A percentile compares a stretch with the other conserved stretches of the same genome.
These are phyloP conservation scores for Mrakia gelida DNA, from an alignment of 768 basidiomycete species.

Conservation along the genomic window DNA sequence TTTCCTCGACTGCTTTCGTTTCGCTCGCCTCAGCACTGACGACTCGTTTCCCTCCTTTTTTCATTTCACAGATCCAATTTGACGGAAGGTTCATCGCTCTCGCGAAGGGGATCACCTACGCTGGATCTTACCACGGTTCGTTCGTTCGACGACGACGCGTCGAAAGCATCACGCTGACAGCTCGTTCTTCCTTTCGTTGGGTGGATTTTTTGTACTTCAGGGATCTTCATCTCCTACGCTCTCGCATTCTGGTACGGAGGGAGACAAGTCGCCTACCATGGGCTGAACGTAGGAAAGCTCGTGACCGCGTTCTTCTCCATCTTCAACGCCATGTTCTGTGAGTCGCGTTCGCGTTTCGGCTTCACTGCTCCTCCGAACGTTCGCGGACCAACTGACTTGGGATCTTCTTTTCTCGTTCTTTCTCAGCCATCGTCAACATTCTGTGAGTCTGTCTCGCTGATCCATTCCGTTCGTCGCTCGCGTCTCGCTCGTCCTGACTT, in stretches of 20 bases:
- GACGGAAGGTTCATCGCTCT: constrained; percentile 30
- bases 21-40: constrained; percentile 15
- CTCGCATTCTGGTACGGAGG: constrained; percentile 39
- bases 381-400: too few species aligned
- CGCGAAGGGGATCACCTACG: constrained; percentile 23
- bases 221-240: constrained; percentile 16
- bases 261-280: constrained; percentile 35
- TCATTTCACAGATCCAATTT: constrained; percentile 33
- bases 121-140: constrained; percentile 9
- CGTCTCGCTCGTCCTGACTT: neutral
- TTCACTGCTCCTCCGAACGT: constrained; percentile 30
- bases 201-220: neutral
- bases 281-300: constrained; percentile 36
- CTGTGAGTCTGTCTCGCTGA: constrained; percentile 16
- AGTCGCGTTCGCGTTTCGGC: neutral
- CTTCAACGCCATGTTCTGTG: constrained; percentile 26
- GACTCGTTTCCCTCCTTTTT: neutral
- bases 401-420: neutral
- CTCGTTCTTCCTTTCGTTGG: neutral
- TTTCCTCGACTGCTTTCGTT: constrained; percentile 1
- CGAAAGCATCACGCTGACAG: too few species aligned
- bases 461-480: too few species aligned
- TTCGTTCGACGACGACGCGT: neutral
- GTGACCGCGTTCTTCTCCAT: constrained; percentile 32
- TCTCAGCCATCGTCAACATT: constrained; percentile 36